A percentile compares a stretch with the other conserved stretches of the same genome.
These are phyloP conservation scores for Dictyophora rubrovolvata DNA, from an alignment of 768 basidiomycete species.

Conservation along the genomic window DNA sequence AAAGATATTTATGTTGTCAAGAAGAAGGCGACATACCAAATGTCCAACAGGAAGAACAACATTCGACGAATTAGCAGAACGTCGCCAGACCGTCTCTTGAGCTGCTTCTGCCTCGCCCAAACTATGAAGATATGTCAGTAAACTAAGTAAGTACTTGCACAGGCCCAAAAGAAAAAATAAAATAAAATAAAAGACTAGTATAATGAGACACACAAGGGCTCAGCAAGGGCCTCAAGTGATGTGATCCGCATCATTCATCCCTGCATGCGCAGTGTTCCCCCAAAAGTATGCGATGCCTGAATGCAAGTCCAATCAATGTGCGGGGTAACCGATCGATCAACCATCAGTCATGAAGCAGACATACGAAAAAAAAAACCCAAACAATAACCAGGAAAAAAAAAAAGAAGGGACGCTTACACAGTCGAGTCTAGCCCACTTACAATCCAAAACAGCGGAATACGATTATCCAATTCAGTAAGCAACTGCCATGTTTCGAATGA, in stretches of 20 bases:
- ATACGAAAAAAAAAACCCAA: neutral
- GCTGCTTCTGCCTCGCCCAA: constrained; percentile 10
- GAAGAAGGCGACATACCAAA: constrained; percentile 13
- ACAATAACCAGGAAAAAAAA: no score
- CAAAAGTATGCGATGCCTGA: no score
- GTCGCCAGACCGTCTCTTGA: constrained; percentile 22
- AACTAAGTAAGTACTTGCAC: no score
- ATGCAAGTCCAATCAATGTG: no score
- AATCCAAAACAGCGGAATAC: constrained; percentile 45
- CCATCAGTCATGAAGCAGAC: neutral
- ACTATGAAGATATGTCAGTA: neutral
- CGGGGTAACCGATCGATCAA: no score
- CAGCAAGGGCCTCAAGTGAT: no score
- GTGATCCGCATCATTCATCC: no score
- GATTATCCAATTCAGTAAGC: constrained; percentile 31
- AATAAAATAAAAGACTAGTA: no score
- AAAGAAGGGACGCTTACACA: constrained; percentile 22
- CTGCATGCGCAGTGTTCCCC: no score
- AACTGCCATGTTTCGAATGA: constrained; percentile 28
- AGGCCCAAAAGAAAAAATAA: no score
- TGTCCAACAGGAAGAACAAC: constrained; percentile 23
- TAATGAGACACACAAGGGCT: no score
- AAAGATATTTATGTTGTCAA: neutral
- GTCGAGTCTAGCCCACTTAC: constrained; percentile 35
- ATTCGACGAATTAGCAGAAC: constrained; percentile 26